Evolutionary conservation across 305 asterid genomes (phyloP), one percentile per base, ranked within the genome.

Genomic region (Fraxinus velutina): DNA sequence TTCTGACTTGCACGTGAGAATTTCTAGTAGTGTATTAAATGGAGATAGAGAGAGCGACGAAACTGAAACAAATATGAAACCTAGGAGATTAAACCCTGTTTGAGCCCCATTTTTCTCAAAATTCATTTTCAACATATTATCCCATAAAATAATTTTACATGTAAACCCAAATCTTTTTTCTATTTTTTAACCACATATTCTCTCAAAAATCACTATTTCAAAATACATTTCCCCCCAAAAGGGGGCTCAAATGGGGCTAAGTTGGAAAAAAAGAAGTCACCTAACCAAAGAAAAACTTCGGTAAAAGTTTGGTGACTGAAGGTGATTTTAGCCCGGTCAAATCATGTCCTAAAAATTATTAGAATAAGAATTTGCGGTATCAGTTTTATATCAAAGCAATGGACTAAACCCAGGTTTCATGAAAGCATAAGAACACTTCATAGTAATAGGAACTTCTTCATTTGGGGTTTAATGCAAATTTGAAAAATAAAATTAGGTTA

Each of bases 381-480:
- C 29, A 17, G 17, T 73, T 73, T 36, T 19, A 10, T 34, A 44
- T 17, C 57, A 73, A 73, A 8, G 3, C 60, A 47, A 80, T 9
- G 60, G 64, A 12, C 60, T n/a, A 73, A 44, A 34, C 5, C 80
- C 13, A 32, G 21, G 8, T 79, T 55, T 19, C 79, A 52, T 36
- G 21, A 21, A n/a, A 52, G 24, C 22, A 52, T 52, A 52, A 52
- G 64, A n/a, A 52, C 24, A n/a, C 24, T n/a, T 52, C 22, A 52
- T n/a, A 52, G 79, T 22, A 66, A 42, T 17, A 52, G 64, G 64
- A n/a, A 75, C 39, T 80, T 80, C 52, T 81, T 75, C 36, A 60
- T 32, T 4, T 12, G 29, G 74, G 32, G 34, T 27, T 17, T 55
- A 70, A 29, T 60, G 60, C 52, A 44, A 80, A 66, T 70, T 15